These are phyloP conservation scores for Gleditsia sinensis DNA, from an alignment of 306 rosid species.

Conservation along the genomic window DNA sequence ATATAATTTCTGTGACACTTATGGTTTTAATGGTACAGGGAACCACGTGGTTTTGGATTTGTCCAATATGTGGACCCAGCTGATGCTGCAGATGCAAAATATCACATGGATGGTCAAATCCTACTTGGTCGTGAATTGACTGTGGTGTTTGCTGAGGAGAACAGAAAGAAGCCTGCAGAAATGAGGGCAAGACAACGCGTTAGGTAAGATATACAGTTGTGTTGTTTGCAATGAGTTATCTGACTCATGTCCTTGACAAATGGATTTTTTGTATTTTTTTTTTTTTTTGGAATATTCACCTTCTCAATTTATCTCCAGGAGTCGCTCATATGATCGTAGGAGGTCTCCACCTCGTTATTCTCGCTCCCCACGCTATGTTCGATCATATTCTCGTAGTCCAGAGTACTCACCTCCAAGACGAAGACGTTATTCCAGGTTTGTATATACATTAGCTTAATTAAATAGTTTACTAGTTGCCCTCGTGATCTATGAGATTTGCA, in stretches of 20 bases:
- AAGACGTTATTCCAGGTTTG: conserved; percentile 57
- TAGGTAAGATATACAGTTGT: conserved; percentile 41
- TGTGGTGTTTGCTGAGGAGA: conserved; percentile 80
- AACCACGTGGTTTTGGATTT: conserved; percentile 84
- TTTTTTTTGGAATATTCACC: neutral
- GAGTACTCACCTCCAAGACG: conserved; percentile 55
- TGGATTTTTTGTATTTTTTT: neutral
- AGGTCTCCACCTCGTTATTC: conserved; percentile 44
- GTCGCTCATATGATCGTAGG: conserved; percentile 49
- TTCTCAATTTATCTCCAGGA: conserved; percentile 29
- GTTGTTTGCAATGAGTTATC: neutral
- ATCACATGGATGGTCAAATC: conserved; percentile 77
- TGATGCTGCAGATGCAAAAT: conserved; percentile 86
- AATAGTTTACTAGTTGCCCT: neutral
- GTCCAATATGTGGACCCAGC: conserved; percentile 71
- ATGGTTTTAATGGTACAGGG: conserved; percentile 48
- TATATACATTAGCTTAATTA: neutral
- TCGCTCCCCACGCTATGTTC: conserved; percentile 49
- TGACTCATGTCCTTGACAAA: neutral
- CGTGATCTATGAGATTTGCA: neutral
- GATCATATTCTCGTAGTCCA: conserved; percentile 54
- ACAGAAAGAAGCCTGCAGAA: conserved; percentile 79
- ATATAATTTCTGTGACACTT: neutral
- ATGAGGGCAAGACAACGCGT: conserved; percentile 73
- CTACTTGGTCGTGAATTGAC: conserved; percentile 77